A percentile compares a stretch with the other conserved stretches of the same genome.
Evolutionary conservation across 2,329 filamentous ascomycete genomes (phyloP).

Genomic region (Fusarium sulawesiense): DNA sequence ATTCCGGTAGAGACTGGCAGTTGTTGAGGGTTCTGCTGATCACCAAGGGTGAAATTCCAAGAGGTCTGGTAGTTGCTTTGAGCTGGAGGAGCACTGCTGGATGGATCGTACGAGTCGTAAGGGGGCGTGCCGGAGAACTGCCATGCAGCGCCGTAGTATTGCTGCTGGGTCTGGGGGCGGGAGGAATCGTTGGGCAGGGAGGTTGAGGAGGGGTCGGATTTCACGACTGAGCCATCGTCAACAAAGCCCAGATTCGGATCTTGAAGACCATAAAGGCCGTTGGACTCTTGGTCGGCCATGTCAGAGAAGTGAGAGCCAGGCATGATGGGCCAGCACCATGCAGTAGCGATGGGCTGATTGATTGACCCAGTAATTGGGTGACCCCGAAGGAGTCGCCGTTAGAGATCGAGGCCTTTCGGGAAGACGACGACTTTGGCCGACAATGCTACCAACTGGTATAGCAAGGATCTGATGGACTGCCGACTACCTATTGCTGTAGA

Average conservation of each 20-base stretch:
- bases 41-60: conserved; percentile 51
- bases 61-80: conserved; percentile 50
- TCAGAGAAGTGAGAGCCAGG: conserved; percentile 46
- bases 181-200: conserved; percentile 50
- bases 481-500: conserved; percentile 9
- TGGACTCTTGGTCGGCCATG: conserved; percentile 56
- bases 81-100: conserved; percentile 50
- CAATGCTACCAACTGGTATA: conserved; percentile 16
- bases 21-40: conserved; percentile 49
- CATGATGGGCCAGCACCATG: conserved; percentile 47
- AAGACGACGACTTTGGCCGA: conserved; percentile 37
- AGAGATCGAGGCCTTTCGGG: conserved; percentile 38
- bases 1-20: conserved; percentile 50
- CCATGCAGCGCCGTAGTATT: conserved; percentile 58
- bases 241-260: conserved; percentile 55
- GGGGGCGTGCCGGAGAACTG: conserved; percentile 61
- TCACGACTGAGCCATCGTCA: conserved; percentile 50
- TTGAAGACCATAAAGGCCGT: conserved; percentile 59
- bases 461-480: conserved; percentile 23
- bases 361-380: conserved; percentile 39
- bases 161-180: conserved; percentile 50
- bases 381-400: conserved; percentile 40
- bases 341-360: conserved; percentile 47
- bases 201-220: conserved; percentile 48
- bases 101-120: conserved; percentile 59